phyloP scores from a whole-genome alignment of 2,329 filamentous ascomycete genomes.

The Teratosphaeria zuluensis region DNA sequence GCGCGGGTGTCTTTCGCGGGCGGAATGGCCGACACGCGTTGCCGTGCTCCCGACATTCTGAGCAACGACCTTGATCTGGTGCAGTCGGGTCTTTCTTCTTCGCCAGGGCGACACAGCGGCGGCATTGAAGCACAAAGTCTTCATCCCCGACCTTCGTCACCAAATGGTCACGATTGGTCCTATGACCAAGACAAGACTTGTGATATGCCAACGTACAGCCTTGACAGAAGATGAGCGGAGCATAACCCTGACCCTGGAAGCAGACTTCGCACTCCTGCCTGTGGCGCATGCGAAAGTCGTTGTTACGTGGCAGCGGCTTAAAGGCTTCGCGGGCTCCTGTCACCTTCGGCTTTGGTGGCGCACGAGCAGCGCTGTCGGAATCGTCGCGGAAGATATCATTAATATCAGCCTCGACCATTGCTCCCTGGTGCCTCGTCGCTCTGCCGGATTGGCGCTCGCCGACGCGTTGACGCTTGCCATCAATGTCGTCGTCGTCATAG shows the following conservation, averaged over 20 bases:
- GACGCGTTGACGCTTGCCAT: conserved; percentile 9
- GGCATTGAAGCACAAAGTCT: conserved; percentile 81
- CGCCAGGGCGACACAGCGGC: conserved; percentile 64
- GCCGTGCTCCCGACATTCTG: conserved; percentile 57
- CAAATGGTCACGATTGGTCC: conserved; percentile 69
- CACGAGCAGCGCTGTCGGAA: conserved; percentile 25
- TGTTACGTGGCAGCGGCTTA: conserved; percentile 48
- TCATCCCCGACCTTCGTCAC: conserved; percentile 74
- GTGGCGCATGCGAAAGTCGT: conserved; percentile 63
- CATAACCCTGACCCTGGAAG: conserved; percentile 49
- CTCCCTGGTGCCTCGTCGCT: conserved; percentile 35
- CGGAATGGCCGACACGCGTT: conserved; percentile 67
- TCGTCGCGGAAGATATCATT: conserved; percentile 47
- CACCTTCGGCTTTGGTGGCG: conserved; percentile 42
- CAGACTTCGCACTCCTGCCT: conserved; percentile 65
- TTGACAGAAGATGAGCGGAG: conserved; percentile 75
- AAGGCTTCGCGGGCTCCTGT: conserved; percentile 63
- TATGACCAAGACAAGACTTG: conserved; percentile 66
- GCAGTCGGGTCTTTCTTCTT: conserved; percentile 58
- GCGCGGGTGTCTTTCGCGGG: conserved; percentile 57
- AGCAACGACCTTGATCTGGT: conserved; percentile 63
- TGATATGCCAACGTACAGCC: conserved; percentile 82
- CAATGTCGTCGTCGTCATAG: neutral
- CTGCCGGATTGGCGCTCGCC: conserved; percentile 36
- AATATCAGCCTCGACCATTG: conserved; percentile 46